Conservation (phyloP, 495 filamentous ascomycete genomes). For the Lophiostoma macrostomum region DNA sequence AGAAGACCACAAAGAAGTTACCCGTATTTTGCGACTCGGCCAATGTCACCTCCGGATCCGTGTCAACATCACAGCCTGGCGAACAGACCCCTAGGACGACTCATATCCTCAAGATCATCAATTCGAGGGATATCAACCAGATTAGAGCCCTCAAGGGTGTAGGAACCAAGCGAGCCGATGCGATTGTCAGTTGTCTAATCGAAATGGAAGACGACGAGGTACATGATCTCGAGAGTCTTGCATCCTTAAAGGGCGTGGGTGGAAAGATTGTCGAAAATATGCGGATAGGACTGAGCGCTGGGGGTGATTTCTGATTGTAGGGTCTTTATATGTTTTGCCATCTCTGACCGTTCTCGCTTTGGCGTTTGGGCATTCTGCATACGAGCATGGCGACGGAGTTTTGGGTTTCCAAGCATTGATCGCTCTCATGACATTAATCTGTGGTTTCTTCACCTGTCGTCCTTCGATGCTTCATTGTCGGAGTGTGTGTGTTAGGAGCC, state of each 20-base stretch:
- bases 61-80: conserved; percentile 20
- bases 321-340: too few species aligned
- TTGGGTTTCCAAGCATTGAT: too few species aligned
- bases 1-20: conserved; percentile 31
- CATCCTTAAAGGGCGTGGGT: conserved; percentile 57
- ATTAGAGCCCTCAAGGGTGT: conserved; percentile 69
- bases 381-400: conserved; percentile 24
- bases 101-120: conserved; percentile 77
- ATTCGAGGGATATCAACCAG: conserved; percentile 69
- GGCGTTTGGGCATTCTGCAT: conserved; percentile 3
- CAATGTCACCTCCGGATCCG: neutral
- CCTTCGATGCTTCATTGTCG: too few species aligned
- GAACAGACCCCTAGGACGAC: conserved; percentile 63
- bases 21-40: conserved; percentile 36
- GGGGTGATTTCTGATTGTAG: neutral
- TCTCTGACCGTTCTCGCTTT: too few species aligned
- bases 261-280: conserved; percentile 56
- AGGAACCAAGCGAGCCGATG: conserved; percentile 62
- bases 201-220: conserved; percentile 51
- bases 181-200: conserved; percentile 55
- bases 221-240: conserved; percentile 51
- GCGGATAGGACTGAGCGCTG: conserved; percentile 29
- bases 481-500: too few species aligned
- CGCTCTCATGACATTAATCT: too few species aligned
- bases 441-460: too few species aligned